Evolutionary conservation across 345 rosid genomes (phyloP), one percentile per base, ranked within the genome.

Genomic region (Lepidium aucheri): DNA sequence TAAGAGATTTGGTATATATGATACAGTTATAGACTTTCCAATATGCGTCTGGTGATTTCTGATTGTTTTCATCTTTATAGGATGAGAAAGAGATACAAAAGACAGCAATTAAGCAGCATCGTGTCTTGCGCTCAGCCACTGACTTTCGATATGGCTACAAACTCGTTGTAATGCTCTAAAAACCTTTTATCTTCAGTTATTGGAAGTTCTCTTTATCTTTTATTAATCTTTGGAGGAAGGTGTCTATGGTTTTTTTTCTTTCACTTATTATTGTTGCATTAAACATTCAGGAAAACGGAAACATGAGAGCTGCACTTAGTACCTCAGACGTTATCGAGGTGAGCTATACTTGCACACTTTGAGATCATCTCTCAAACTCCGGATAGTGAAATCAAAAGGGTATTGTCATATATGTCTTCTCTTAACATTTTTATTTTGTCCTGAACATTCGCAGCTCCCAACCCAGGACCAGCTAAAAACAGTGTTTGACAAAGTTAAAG

Each of bases 91-190:
- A 86, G 76, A 90, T 88, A 68, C 91, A 88, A 63, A 88, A 85
- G 84, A 86, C 94, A 5, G 98, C 97, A 35, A 64, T 85, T 39
- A 88, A 80, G 77, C 97, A 90, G 75, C 74, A 77, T 70, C 96
- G 94, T 38, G 82, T 78, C 10, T 70, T 93, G 73, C 86, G 81
- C 36, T 53, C 83, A 1, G 85, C 97, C 16, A 78, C 86, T 2
- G 90, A 90, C 53, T 93, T 93, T 82, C 84, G 89, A 90, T 90
- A 86, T 67, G 98, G 98, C 74, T 90, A 93, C 89, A 93, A 90
- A 79, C 90, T 90, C 68, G 92, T 93, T 69, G 97, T 90, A 90
- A 84, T 76, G 75, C 65, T 60, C 58, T 39, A 14, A 10, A 68
- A 70, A 30, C 67, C 49, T 9, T 40, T 24, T 33, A 12, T 38